Conservation (phyloP, 2,329 filamentous ascomycete genomes). For the Pestalotiopsis sp. region DNA sequence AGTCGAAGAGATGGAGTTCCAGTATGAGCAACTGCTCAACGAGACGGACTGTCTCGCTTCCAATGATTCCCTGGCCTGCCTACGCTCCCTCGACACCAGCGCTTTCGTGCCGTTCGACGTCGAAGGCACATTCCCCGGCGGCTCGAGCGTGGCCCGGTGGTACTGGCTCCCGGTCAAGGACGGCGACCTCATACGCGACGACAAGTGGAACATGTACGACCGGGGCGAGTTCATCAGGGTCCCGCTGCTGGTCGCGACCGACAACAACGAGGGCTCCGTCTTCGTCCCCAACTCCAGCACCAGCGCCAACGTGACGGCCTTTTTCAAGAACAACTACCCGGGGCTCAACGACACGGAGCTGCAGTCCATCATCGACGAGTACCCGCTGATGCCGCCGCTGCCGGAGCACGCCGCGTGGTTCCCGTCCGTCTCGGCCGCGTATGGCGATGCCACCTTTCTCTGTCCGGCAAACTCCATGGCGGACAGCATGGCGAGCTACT, state of each 20-base stretch:
- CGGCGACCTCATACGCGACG: constrained; percentile 45
- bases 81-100: constrained; percentile 38
- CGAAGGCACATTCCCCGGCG: constrained; percentile 35
- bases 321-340: constrained; percentile 34
- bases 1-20: constrained; percentile 43
- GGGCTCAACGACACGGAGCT: constrained; percentile 53
- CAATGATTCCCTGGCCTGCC: constrained; percentile 39
- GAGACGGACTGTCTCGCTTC: constrained; percentile 36
- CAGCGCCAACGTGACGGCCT: constrained; percentile 47
- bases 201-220: constrained; percentile 45
- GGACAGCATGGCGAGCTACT: constrained; percentile 40
- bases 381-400: constrained; percentile 36
- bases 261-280: constrained; percentile 63
- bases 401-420: constrained; percentile 45
- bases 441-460: constrained; percentile 51
- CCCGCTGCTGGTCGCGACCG: constrained; percentile 52
- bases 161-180: constrained; percentile 45
- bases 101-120: constrained; percentile 40
- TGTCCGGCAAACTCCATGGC: constrained; percentile 58
- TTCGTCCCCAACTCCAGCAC: constrained; percentile 47
- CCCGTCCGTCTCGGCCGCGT: constrained; percentile 23
- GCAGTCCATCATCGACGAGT: constrained; percentile 44
- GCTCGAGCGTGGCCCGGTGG: constrained; percentile 38
- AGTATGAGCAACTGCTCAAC: constrained; percentile 45
- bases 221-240: constrained; percentile 50